Base-by-base conservation (phyloP, 306 rosid genomes). In the Acacia crassicarpa region DNA sequence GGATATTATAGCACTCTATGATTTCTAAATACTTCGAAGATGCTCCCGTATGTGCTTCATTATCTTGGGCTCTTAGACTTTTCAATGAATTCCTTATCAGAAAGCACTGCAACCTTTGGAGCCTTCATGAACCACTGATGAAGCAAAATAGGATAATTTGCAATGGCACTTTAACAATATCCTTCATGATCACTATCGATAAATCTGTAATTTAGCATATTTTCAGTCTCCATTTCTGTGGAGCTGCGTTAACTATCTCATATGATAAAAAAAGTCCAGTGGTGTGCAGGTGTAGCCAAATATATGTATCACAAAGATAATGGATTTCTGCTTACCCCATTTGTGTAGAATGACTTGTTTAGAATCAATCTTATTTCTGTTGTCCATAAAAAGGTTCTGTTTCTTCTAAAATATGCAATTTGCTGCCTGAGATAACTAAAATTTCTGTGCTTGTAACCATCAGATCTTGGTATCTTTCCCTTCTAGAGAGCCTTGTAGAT, bases 21-120 rank as follows among this genome's bases (percentile, higher is more conserved):
- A 65, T 33, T 78, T 85, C 68, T 45, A 66, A 56, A 65, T 78
- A 62, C 49, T 48, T 78, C 22, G 67, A 67, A 67, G 75, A 49
- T 81, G 22, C 59, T 67, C 58, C 63, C 27, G 22, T 73, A 65
- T 66, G 70, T 77, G 20, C 44, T 7, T 72, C 76, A 22, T 46
- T 43, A 12, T 62, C 20, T 41, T 70, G 48, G n/a, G 75, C 54
- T 40, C 74, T 40, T 46, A 3, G 12, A 44, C 13, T 13, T 72
- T 12, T 15, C 58, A 71, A 16, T 48, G 77, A 72, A 49, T 27
- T 48, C 16, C 15, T 48, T 49, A 73, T 48, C 25, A 25, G 23
- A 8, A 49, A 16, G 62, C 38, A 4, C 17, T 49, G 25, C 62
- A 48, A 72, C 4, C 5, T 15, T 71, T 58, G 23, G 44, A 72